These are phyloP conservation scores for Salvia sclarea DNA, from an alignment of 305 asterid genomes.

Conservation along the genomic window DNA sequence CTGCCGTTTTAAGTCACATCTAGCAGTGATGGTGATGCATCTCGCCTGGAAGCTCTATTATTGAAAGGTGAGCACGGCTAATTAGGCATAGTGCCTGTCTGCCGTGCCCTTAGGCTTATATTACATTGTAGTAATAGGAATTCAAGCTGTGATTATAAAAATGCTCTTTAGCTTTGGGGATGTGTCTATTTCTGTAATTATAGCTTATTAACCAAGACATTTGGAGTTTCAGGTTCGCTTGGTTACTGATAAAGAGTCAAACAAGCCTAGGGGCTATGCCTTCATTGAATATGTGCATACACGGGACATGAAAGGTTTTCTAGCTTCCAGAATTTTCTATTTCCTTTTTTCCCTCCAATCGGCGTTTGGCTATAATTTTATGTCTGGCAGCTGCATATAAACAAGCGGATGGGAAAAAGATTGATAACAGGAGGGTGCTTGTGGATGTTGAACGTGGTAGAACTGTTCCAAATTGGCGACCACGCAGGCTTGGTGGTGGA, in stretches of 20 bases:
- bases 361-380: constrained; percentile 23
- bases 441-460: constrained; percentile 99
- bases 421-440: constrained; percentile 91
- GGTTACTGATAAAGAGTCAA: constrained; percentile 74
- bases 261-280: constrained; percentile 96
- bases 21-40: constrained; percentile 94
- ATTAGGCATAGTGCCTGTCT: constrained; percentile 89
- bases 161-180: constrained; percentile 19
- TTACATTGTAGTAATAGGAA: constrained; percentile 34
- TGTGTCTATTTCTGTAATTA: constrained; percentile 23
- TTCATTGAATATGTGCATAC: constrained; percentile 90
- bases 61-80: constrained; percentile 99
- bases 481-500: constrained; percentile 99
- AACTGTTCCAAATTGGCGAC: constrained; percentile 99
- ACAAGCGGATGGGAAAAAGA: constrained; percentile 98
- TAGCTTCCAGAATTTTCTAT: constrained; percentile 11
- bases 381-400: constrained; percentile 88
- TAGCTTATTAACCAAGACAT: constrained; percentile 31
- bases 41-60: constrained; percentile 89
- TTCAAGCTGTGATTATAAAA: constrained; percentile 30
- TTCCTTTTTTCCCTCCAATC: background rate
- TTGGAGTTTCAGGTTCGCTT: constrained; percentile 79
- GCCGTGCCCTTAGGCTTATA: constrained; percentile 95
- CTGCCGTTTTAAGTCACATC: constrained; percentile 75
- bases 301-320: constrained; percentile 92